phyloP scores from a whole-genome alignment of 176 grass and related monocot species.

The Poa pratensis region DNA sequence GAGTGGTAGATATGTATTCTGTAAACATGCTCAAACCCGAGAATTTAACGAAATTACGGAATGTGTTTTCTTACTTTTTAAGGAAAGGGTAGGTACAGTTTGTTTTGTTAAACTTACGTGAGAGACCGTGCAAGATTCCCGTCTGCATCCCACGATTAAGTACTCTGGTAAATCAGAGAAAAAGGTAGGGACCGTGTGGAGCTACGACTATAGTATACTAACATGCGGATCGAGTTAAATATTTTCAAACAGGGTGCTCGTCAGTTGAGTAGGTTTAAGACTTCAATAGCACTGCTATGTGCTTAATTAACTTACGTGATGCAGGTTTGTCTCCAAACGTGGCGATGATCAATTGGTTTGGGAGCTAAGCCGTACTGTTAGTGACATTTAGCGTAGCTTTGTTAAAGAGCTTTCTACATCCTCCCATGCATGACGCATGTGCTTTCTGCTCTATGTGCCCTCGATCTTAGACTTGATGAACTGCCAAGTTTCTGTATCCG shows the following conservation, averaged over 20 bases:
- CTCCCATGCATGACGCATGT: slow-evolving; percentile 31
- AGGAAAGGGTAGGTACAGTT: not conserved
- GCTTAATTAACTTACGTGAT: not conserved
- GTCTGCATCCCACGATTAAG: not conserved
- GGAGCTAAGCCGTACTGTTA: not conserved
- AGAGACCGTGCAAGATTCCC: slow-evolving; percentile 27
- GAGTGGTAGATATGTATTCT: too few species aligned
- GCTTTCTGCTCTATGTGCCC: not conserved
- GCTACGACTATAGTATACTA: not conserved
- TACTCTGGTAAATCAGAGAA: not conserved
- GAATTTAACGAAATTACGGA: too few species aligned
- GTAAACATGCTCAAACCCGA: too few species aligned
- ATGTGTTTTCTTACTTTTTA: too few species aligned
- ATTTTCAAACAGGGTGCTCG: not conserved
- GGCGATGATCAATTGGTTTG: not conserved
- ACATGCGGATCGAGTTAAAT: not conserved
- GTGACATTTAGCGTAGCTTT: slow-evolving; percentile 19
- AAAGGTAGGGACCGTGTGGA: slow-evolving; percentile 21
- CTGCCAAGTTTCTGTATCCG: not conserved
- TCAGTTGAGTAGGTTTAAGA: not conserved
- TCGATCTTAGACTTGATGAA: not conserved
- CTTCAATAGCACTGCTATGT: not conserved
- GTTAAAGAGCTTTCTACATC: slow-evolving; percentile 5
- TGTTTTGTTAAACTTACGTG: not conserved
- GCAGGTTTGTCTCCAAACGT: slow-evolving; percentile 7